These are phyloP conservation scores for Lophiostoma macrostomum DNA, from an alignment of 495 filamentous ascomycete genomes.

Conservation along the genomic window DNA sequence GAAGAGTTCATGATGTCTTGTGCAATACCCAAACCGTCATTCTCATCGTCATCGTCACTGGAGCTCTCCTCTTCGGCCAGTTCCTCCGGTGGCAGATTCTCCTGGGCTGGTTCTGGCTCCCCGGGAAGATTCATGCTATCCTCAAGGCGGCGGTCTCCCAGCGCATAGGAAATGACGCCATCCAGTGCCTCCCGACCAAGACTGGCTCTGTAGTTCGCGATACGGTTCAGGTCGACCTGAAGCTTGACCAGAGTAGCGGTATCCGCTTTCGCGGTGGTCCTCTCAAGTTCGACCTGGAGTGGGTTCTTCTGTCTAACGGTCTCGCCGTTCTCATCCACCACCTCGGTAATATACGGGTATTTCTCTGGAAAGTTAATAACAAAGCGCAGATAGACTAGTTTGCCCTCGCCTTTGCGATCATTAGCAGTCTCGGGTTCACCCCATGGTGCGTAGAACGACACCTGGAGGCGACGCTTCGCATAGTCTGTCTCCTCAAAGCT, in stretches of 20 bases:
- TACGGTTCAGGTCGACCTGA: constrained; percentile 63
- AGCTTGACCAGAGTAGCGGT: constrained; percentile 64
- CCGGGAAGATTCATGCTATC: constrained; percentile 66
- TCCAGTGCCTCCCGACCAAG: constrained; percentile 76
- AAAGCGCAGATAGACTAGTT: constrained; percentile 71
- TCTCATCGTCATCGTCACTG: constrained; percentile 76
- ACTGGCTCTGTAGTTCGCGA: constrained; percentile 64
- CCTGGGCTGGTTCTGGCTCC: constrained; percentile 26
- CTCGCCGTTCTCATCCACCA: not conserved
- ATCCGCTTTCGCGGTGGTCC: constrained; percentile 67
- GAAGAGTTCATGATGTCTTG: constrained; percentile 53
- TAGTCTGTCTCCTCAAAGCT: constrained; percentile 84
- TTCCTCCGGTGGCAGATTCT: constrained; percentile 61
- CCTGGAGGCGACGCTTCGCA: constrained; percentile 63
- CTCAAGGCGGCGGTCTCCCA: constrained; percentile 77
- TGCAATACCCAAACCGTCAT: constrained; percentile 47
- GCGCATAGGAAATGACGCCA: constrained; percentile 73
- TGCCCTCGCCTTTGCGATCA: constrained; percentile 45
- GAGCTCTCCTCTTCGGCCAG: constrained; percentile 62
- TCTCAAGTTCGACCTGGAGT: constrained; percentile 66
- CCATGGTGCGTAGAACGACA: constrained; percentile 88
- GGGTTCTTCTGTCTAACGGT: constrained; percentile 45
- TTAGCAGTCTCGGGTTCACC: constrained; percentile 44
- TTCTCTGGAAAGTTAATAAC: constrained; percentile 73
- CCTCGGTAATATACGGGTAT: constrained; percentile 59